phyloP scores from a whole-genome alignment of 2,329 filamentous ascomycete genomes.

The Pseudogymnoascus sp. region DNA sequence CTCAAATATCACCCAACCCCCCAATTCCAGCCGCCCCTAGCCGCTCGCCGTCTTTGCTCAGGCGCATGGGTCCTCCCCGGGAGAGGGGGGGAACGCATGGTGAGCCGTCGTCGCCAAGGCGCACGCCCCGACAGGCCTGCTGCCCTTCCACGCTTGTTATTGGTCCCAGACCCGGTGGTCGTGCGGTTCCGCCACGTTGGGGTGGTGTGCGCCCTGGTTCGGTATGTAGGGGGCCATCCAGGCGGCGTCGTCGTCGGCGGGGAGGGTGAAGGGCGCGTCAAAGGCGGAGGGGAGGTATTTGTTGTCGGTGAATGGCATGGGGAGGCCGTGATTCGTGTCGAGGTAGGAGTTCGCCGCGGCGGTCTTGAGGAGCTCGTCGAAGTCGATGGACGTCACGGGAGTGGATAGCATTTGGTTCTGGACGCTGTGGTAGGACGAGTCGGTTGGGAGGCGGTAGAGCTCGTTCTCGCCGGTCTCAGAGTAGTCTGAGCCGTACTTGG shows the following conservation, averaged over 20 bases:
- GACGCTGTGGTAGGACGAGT: conserved; percentile 43
- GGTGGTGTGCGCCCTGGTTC: conserved; percentile 18
- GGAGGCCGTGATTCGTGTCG: conserved; percentile 20
- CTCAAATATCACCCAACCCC: neutral
- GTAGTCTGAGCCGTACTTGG: conserved; percentile 33
- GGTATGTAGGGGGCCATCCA: conserved; percentile 37
- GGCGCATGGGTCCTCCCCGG: conserved; percentile 3
- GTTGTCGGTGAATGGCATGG: conserved; percentile 25
- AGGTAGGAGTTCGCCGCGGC: conserved; percentile 18
- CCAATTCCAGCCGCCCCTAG: conserved; percentile 1
- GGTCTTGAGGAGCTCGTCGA: conserved; percentile 49
- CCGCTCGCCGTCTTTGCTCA: conserved; percentile 10
- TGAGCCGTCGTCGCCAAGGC: conserved; percentile 7
- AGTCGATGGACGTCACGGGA: conserved; percentile 47
- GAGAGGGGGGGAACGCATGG: too few relatives aligned
- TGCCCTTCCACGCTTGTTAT: conserved; percentile 33
- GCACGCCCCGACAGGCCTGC: conserved; percentile 24
- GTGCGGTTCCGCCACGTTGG: conserved; percentile 3
- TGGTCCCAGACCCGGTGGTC: conserved; percentile 30
- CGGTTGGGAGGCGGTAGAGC: conserved; percentile 43
- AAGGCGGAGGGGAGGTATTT: conserved; percentile 39
- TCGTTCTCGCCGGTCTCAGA: conserved; percentile 39
- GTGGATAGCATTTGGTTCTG: conserved; percentile 41
- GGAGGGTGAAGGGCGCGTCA: conserved; percentile 39
- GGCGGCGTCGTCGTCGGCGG: conserved; percentile 42